phyloP scores from a whole-genome alignment of 345 rosid species.

The Sapria himalayana region DNA sequence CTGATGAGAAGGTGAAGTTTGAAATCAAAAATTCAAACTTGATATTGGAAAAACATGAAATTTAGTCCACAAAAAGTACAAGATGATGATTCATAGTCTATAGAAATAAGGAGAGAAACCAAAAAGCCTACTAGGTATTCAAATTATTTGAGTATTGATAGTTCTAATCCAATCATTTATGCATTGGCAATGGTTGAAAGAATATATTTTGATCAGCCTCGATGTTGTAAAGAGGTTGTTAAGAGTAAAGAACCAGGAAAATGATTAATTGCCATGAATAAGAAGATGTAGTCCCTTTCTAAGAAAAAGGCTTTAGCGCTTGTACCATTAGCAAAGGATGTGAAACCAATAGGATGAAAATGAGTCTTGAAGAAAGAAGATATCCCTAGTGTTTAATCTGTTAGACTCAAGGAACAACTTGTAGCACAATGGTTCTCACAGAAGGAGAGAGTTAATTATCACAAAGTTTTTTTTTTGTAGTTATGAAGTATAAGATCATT shows the following conservation, averaged over 20 bases:
- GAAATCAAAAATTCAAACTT: background rate
- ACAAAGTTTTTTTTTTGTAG: background rate
- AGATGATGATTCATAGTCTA: background rate
- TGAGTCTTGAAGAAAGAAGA: no score
- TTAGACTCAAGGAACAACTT: no score
- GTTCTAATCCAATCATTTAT: background rate
- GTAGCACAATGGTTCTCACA: no score
- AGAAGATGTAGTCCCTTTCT: no score
- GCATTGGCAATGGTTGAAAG: background rate
- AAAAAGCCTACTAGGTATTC: background rate
- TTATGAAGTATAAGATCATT: background rate
- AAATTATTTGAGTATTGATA: background rate
- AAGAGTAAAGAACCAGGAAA: no score
- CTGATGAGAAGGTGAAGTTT: background rate
- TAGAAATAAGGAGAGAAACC: background rate
- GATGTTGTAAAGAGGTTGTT: no score
- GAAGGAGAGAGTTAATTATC: no score
- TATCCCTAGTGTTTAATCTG: no score
- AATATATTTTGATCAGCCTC: background rate
- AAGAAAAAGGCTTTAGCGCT: no score
- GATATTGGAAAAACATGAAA: background rate
- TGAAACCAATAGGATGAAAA: no score
- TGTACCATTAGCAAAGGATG: no score
- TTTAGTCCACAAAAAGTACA: background rate
- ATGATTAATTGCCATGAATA: no score